These are phyloP conservation scores for Phyllosticta capitalensis DNA, from an alignment of 2,329 filamentous ascomycete species.

Conservation along the genomic window DNA sequence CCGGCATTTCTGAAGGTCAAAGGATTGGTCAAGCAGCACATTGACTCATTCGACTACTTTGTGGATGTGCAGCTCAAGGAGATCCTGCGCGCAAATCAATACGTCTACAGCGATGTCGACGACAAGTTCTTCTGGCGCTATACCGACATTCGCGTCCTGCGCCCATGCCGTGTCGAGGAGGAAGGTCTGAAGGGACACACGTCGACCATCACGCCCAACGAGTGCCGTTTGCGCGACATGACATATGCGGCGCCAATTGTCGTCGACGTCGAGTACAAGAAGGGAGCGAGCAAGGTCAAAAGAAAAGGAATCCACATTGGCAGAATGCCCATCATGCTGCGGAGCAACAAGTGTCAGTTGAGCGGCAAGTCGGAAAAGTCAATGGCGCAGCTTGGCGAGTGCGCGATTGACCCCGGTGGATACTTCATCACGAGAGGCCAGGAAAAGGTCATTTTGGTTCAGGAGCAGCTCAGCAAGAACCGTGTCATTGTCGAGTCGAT, in stretches of 20 bases:
- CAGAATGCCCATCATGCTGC: slow-evolving; percentile 91
- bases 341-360: slow-evolving; percentile 86
- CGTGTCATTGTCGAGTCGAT: slow-evolving; percentile 95
- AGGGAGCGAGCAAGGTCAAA: slow-evolving; percentile 66
- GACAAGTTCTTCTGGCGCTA: slow-evolving; percentile 87
- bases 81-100: slow-evolving; percentile 84
- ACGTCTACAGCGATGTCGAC: slow-evolving; percentile 84
- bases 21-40: slow-evolving; percentile 91
- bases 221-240: slow-evolving; percentile 91
- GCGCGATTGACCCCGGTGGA: slow-evolving; percentile 87
- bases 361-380: slow-evolving; percentile 73
- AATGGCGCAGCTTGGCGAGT: slow-evolving; percentile 91
- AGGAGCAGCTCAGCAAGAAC: slow-evolving; percentile 98
- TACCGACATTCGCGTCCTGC: slow-evolving; percentile 79
- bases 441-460: slow-evolving; percentile 96
- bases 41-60: slow-evolving; percentile 98
- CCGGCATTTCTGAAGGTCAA: slow-evolving; percentile 98
- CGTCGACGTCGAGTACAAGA: slow-evolving; percentile 83
- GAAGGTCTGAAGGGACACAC: slow-evolving; percentile 45
- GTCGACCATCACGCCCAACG: slow-evolving; percentile 73
- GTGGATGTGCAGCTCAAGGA: slow-evolving; percentile 95
- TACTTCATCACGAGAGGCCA: slow-evolving; percentile 98
- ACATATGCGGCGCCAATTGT: slow-evolving; percentile 95
- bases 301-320: slow-evolving; percentile 71
- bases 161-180: slow-evolving; percentile 69